Evolutionary conservation across 345 rosid genomes (phyloP).

Genomic region (Heritiera fomes): DNA sequence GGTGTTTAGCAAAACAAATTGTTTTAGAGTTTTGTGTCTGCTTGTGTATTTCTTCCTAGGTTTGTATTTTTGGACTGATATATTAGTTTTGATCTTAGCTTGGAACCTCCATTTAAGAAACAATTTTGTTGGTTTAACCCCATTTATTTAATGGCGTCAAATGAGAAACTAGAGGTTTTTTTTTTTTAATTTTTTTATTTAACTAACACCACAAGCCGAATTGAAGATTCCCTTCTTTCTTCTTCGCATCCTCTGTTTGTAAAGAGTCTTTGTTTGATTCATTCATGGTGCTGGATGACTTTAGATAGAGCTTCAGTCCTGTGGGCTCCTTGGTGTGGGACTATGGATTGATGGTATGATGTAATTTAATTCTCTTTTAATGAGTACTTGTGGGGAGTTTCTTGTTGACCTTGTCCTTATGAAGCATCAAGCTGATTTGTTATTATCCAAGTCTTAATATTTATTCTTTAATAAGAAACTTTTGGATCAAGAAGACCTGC

Average conservation of each 20-base stretch:
- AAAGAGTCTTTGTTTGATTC: not conserved
- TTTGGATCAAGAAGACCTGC: not conserved
- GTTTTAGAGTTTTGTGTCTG: conserved; percentile 37
- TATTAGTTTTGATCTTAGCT: conserved; percentile 14
- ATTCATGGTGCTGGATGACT: conserved; percentile 10
- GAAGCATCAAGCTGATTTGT: conserved; percentile 1
- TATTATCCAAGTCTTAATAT: not conserved
- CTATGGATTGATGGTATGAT: not conserved
- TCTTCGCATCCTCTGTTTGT: conserved; percentile 1
- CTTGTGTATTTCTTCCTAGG: conserved; percentile 18
- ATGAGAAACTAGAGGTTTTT: conserved; percentile 10
- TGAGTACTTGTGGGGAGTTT: not conserved
- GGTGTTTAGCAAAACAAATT: conserved; percentile 6
- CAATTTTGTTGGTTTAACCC: conserved; percentile 10
- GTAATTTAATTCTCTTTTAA: not conserved
- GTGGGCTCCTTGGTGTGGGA: not conserved
- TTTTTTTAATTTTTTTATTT: not conserved
- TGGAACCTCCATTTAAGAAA: conserved; percentile 19
- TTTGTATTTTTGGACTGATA: conserved; percentile 16
- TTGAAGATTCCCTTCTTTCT: conserved; percentile 25
- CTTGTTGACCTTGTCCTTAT: not conserved
- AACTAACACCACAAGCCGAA: conserved; percentile 7
- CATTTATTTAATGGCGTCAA: conserved; percentile 16
- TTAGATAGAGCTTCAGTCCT: not conserved
- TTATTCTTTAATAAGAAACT: not conserved